These are phyloP conservation scores for Spizellomyces punctatus DNA, from an alignment of 192 early-diverging fungal species.

Conservation along the genomic window DNA sequence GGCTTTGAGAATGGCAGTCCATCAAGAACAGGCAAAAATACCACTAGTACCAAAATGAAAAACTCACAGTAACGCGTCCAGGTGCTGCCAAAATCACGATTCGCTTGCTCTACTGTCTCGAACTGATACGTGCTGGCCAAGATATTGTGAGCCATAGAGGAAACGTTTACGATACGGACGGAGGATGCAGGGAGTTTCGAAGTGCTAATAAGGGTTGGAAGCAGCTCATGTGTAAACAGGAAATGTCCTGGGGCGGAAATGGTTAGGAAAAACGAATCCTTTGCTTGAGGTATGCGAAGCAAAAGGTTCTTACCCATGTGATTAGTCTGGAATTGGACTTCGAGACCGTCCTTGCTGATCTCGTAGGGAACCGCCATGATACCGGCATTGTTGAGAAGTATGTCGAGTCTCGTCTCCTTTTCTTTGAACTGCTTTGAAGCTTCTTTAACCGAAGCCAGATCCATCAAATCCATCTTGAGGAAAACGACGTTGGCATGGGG, in stretches of 20 bases:
- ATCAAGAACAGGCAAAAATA: too few species aligned
- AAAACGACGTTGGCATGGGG: background rate
- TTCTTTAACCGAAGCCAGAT: background rate
- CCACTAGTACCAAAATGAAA: too few species aligned
- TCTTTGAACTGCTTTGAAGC: slow-evolving; percentile 17
- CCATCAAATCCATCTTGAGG: slow-evolving; percentile 33
- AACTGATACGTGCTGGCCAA: background rate
- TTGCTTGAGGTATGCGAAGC: slow-evolving; percentile 46
- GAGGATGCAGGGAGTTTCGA: slow-evolving; percentile 26
- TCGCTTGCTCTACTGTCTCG: background rate
- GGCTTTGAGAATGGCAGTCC: too few species aligned
- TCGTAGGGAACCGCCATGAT: slow-evolving; percentile 34
- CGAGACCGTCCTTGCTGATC: slow-evolving; percentile 51
- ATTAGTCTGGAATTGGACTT: slow-evolving; percentile 55
- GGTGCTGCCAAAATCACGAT: slow-evolving; percentile 42
- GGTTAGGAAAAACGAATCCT: background rate
- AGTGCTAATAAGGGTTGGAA: background rate
- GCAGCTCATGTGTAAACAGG: background rate
- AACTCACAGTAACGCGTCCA: background rate
- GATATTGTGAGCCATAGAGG: slow-evolving; percentile 34
- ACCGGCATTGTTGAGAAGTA: slow-evolving; percentile 36
- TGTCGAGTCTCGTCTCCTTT: slow-evolving; percentile 9
- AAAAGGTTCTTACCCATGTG: slow-evolving; percentile 45
- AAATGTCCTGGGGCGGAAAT: slow-evolving; percentile 32
- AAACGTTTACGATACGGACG: slow-evolving; percentile 53